A percentile compares a stretch with the other conserved stretches of the same genome.
phyloP scores from a whole-genome alignment of 1,139 yeast species.

The Wickerhamiella infanticola region DNA sequence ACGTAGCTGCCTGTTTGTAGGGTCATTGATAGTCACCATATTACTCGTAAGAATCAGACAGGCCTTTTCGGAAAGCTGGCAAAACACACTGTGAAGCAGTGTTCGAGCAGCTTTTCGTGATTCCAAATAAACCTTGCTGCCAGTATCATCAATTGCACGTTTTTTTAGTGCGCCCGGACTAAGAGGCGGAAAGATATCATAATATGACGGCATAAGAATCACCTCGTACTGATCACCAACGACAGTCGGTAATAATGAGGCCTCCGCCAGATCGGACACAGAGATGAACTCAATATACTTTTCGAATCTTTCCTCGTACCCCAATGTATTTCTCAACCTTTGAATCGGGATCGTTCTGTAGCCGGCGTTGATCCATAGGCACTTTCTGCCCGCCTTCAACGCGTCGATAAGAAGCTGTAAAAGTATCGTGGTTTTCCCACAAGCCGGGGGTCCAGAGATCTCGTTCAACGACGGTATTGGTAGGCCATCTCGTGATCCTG shows the following conservation, averaged over 20 bases:
- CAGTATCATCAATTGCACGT: background rate
- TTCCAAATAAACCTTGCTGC: background rate
- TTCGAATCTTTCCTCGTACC: background rate
- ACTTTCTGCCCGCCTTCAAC: conserved; percentile 6
- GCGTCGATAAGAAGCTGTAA: conserved; percentile 8
- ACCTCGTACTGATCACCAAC: background rate
- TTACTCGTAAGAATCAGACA: conserved; percentile 9
- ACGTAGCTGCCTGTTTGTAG: background rate
- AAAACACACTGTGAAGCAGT: conserved; percentile 1
- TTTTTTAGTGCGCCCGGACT: background rate
- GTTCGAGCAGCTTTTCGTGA: background rate
- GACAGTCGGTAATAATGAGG: conserved; percentile 1
- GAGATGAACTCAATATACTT: background rate
- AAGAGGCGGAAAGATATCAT: conserved; percentile 4
- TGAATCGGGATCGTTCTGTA: conserved; percentile 8
- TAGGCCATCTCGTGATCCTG: conserved; percentile 5
- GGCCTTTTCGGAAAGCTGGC: background rate
- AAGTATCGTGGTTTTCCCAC: conserved; percentile 11
- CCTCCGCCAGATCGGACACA: conserved; percentile 7
- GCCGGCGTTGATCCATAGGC: conserved; percentile 9
- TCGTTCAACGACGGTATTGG: conserved; percentile 9
- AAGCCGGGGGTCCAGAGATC: conserved; percentile 12
- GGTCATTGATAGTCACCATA: background rate
- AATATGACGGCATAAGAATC: conserved; percentile 10
- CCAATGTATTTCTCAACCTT: conserved; percentile 2